phyloP scores from a whole-genome alignment of 345 rosid genomes.

The Litchi chinensis region DNA sequence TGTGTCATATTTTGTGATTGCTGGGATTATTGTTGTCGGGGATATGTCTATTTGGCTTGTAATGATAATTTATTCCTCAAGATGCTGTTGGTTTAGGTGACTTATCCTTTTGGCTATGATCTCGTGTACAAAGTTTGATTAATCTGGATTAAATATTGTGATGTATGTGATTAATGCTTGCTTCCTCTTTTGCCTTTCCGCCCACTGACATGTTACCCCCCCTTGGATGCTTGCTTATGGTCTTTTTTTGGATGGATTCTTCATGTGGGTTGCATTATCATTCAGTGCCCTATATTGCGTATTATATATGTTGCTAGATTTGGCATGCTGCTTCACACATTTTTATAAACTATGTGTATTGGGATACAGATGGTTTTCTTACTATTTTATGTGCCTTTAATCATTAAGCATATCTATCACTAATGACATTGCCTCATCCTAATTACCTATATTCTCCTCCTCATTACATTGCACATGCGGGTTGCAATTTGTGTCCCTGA shows the following conservation, averaged over 20 bases:
- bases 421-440: slow-evolving; percentile 2
- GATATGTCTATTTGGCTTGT: slow-evolving; percentile 23
- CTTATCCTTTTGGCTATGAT: slow-evolving; percentile 26
- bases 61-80: slow-evolving; percentile 19
- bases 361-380: slow-evolving; percentile 8
- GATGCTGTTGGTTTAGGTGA: slow-evolving; percentile 24
- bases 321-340: slow-evolving; percentile 15
- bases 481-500: neutral
- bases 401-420: neutral
- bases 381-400: slow-evolving; percentile 7
- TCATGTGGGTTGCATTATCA: slow-evolving; percentile 25
- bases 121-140: slow-evolving; percentile 28
- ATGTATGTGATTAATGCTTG: slow-evolving; percentile 22
- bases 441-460: neutral
- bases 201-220: slow-evolving; percentile 28
- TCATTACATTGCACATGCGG: slow-evolving; percentile 5
- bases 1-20: slow-evolving; percentile 7
- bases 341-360: neutral
- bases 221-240: slow-evolving; percentile 11
- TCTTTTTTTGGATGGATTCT: slow-evolving; percentile 15
- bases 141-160: slow-evolving; percentile 23
- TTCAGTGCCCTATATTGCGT: slow-evolving; percentile 16
- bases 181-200: slow-evolving; percentile 21
- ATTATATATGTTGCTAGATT: neutral
- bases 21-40: slow-evolving; percentile 23